Percentiles rank a stretch among this genome's conserved stretches.
Conservation (phyloP, 2,329 filamentous ascomycete genomes). For the Nigrograna mackinnonii region DNA sequence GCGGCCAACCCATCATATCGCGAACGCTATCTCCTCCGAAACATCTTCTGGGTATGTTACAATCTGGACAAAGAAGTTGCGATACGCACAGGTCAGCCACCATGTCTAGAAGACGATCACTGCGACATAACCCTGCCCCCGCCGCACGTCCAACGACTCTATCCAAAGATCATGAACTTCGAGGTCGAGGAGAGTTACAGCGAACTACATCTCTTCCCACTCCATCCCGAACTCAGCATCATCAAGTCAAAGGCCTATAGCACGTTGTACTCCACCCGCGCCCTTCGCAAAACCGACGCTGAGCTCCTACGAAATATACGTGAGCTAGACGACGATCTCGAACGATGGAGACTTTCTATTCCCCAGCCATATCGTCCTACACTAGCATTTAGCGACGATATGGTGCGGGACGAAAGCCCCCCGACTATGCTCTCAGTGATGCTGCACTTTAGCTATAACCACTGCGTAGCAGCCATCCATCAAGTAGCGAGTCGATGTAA, state of each 20-base stretch:
- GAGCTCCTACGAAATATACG: constrained; percentile 1
- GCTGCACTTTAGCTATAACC: constrained; percentile 2
- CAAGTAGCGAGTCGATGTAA: constrained; percentile 1
- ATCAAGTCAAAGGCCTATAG: background rate
- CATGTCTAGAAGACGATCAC: constrained; percentile 2
- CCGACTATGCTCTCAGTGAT: background rate
- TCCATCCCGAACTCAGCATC: background rate
- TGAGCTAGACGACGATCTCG: constrained; percentile 4
- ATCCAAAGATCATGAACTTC: background rate
- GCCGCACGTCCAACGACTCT: constrained; percentile 1
- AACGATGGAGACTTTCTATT: constrained; percentile 1
- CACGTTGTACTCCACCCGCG: constrained; percentile 1
- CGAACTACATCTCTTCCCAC: background rate
- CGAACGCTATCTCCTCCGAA: constrained; percentile 2
- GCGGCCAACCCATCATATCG: background rate
- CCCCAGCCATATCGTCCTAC: background rate
- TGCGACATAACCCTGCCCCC: constrained; percentile 4
- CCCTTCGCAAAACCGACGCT: background rate
- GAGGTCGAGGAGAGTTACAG: background rate
- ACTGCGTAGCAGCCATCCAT: constrained; percentile 3
- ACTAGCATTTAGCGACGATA: background rate
- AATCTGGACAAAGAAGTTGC: constrained; percentile 4
- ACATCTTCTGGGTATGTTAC: constrained; percentile 4
- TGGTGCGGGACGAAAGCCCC: too few species aligned
- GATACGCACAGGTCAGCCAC: constrained; percentile 4